Evolutionary conservation across 192 early-diverging fungal genomes (phyloP).

Genomic region (Chytriomyces hyalinus): DNA sequence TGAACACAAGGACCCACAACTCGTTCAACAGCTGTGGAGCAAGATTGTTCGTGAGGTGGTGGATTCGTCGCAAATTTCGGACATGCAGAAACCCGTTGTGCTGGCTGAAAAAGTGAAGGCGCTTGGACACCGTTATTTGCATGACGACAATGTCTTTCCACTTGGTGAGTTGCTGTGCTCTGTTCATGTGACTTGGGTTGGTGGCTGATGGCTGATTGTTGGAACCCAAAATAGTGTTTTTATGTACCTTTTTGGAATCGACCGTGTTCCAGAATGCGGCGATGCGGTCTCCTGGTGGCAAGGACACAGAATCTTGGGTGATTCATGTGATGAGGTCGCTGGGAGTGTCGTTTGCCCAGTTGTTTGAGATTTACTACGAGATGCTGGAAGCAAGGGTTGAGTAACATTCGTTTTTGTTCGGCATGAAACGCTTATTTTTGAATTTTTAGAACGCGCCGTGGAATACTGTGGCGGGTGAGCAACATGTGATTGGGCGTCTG

Average conservation of each 20-base stretch:
- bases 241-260: constrained; percentile 17
- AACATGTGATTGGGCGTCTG: constrained; percentile 10
- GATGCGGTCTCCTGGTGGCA: not conserved
- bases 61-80: not conserved
- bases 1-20: constrained; percentile 53
- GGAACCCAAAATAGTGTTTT: not conserved
- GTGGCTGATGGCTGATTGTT: not conserved
- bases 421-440: not conserved
- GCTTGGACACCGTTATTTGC: constrained; percentile 10
- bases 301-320: not conserved
- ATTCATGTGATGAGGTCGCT: constrained; percentile 29
- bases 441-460: constrained; percentile 13
- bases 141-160: constrained; percentile 34
- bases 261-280: constrained; percentile 7
- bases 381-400: constrained; percentile 30
- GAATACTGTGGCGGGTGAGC: constrained; percentile 22
- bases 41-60: constrained; percentile 24
- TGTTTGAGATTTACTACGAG: constrained; percentile 38
- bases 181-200: not conserved
- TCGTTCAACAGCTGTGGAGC: constrained; percentile 30
- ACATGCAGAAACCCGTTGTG: constrained; percentile 4
- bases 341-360: constrained; percentile 11
- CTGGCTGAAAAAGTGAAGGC: constrained; percentile 27
- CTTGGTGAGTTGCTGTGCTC: constrained; percentile 3
- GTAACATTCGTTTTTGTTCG: not conserved